Conservation (phyloP, 495 filamentous ascomycete species). For the Lichina pygmaea region DNA sequence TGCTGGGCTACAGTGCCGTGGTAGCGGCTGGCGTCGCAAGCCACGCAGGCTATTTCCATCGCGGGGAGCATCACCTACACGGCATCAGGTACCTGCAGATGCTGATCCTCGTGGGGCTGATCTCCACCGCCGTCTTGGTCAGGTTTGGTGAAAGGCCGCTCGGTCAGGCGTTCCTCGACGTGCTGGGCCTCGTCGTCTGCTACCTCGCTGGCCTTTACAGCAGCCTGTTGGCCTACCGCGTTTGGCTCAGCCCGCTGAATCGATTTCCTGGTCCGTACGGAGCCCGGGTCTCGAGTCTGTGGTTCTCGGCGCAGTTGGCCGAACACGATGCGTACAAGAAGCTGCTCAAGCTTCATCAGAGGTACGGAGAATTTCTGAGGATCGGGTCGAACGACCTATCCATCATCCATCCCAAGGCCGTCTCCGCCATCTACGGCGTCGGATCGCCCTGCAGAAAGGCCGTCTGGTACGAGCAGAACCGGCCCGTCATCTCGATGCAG, state of each 20-base stretch:
- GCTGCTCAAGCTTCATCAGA: conserved; percentile 5
- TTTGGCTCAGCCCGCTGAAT: conserved; percentile 11
- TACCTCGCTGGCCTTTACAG: conserved; percentile 12
- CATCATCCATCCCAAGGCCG: conserved; percentile 11
- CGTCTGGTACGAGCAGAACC: conserved; percentile 10
- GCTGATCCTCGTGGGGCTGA: background rate
- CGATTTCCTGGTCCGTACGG: conserved; percentile 16
- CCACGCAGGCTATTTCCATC: conserved; percentile 7
- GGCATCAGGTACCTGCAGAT: conserved; percentile 7
- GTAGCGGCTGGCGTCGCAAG: background rate
- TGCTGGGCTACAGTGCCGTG: background rate
- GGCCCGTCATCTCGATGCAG: conserved; percentile 8
- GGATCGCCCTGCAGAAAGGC: conserved; percentile 10
- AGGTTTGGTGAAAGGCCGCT: background rate
- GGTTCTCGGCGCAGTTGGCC: conserved; percentile 4
- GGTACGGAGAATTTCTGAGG: conserved; percentile 17
- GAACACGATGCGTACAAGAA: conserved; percentile 11
- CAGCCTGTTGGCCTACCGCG: conserved; percentile 14
- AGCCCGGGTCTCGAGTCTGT: conserved; percentile 12
- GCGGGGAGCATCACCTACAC: conserved; percentile 15
- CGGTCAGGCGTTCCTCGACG: background rate
- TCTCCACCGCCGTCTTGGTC: background rate
- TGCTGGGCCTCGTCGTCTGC: background rate
- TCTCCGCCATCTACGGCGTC: conserved; percentile 9
- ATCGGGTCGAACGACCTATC: conserved; percentile 16